These are phyloP conservation scores for Trichosporon coremiiforme DNA, from an alignment of 1,284 basidiomycete genomes.

Conservation along the genomic window DNA sequence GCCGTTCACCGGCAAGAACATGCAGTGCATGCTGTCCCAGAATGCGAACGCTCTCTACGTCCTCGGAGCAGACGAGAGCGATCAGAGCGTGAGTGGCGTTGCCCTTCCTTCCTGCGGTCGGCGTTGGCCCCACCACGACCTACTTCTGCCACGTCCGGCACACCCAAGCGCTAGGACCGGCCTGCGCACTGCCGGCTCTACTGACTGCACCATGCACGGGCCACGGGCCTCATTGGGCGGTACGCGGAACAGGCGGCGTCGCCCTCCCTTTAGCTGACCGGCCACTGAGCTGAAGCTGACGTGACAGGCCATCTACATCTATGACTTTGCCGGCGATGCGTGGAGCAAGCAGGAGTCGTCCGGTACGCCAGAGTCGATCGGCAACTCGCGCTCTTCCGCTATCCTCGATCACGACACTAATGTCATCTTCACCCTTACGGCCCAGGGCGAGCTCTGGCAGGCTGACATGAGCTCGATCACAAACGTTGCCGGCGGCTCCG, in stretches of 20 bases:
- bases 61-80: slow-evolving; percentile 69
- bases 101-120: background rate
- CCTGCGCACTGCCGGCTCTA: background rate
- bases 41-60: slow-evolving; percentile 68
- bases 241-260: too few species aligned
- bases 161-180: background rate
- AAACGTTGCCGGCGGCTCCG: slow-evolving; percentile 63
- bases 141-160: background rate
- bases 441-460: slow-evolving; percentile 57
- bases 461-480: slow-evolving; percentile 67
- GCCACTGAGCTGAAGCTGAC: too few species aligned
- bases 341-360: slow-evolving; percentile 56
- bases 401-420: slow-evolving; percentile 89
- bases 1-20: slow-evolving; percentile 55
- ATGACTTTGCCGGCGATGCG: slow-evolving; percentile 49
- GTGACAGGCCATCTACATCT: slow-evolving; percentile 51
- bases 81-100: slow-evolving; percentile 59
- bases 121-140: background rate
- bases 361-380: slow-evolving; percentile 42
- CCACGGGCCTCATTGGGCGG: background rate
- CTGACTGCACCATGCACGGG: slow-evolving; percentile 5
- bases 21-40: slow-evolving; percentile 55
- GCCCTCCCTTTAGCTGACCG: too few species aligned
- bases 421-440: slow-evolving; percentile 63
- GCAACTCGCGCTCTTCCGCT: slow-evolving; percentile 55